Base-by-base conservation (phyloP, 352 stramenopile species). In the Phytopythium ostracodes region DNA sequence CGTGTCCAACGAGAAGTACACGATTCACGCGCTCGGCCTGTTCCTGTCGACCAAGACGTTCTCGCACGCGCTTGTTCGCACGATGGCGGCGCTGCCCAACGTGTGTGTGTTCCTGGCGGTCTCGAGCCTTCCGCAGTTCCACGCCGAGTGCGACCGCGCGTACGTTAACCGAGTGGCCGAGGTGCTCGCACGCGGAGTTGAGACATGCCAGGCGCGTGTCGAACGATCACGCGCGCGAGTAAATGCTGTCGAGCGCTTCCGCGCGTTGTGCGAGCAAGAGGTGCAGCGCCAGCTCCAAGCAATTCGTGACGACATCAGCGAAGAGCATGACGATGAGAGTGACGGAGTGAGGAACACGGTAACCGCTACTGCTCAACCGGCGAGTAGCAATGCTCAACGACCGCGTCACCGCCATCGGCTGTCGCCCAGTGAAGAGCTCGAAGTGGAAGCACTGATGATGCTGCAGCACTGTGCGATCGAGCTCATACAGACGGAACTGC, bases 1-100 rank as follows among this genome's bases (percentile, higher is more conserved):
- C 14, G 42, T 81, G 29, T 62, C 68, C 36, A 87, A 75, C 36
- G 64, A 72, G n/a, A 83, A 82, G 50, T 87, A 87, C 59, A 59
- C 80, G 7, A 56, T 25, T 0, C 72, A 83, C 44, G 67, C 76
- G 0, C 40, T 90, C 10, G 63, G 63, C 18, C 40, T 75, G 12
- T 77, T 75, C 47, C 65, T 90, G 12, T 70, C 70, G 0, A 73
- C 56, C 38, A 66, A 76, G 10, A 62, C 63, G 2, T 64, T 67
- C 40, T 64, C 72, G 42, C 79, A 72, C n/a, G 70, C 68, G 0
- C 56, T 62, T 2, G 22, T 91, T 0, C 29, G 64, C 3, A 54
- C 73, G 1, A 65, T 89, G n/a, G 55, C 40, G 14, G 12, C 9
- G 1, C 53, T n/a, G 2, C 53, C 53, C 27, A 22, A 59, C 12